Conservation (phyloP, 108 stramenopile species). For the Mediolabrus comicus region DNA sequence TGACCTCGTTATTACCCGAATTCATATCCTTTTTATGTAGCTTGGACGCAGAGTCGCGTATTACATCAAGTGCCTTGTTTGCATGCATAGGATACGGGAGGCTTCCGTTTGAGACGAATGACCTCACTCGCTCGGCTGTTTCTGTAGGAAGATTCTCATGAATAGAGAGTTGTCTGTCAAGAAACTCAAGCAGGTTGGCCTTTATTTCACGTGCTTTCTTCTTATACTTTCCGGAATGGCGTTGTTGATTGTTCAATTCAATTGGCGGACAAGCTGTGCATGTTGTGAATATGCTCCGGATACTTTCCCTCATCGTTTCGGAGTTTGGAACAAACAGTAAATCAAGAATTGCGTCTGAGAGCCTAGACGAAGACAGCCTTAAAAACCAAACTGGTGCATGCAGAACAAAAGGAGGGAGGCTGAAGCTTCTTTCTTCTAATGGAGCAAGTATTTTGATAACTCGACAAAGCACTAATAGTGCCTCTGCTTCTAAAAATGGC, state of each 20-base stretch:
- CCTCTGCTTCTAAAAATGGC: constrained; percentile 62
- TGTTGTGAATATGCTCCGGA: constrained; percentile 58
- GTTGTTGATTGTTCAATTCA: constrained; percentile 24
- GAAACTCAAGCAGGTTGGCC: constrained; percentile 22
- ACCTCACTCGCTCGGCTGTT: constrained; percentile 45
- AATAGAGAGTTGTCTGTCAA: constrained; percentile 38
- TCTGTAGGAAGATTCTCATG: constrained; percentile 48
- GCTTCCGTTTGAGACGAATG: constrained; percentile 48
- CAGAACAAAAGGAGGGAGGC: constrained; percentile 25
- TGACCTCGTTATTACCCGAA: constrained; percentile 10
- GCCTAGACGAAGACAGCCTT: constrained; percentile 37
- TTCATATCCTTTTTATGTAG: constrained; percentile 17
- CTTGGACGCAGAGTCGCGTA: constrained; percentile 31
- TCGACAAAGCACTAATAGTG: constrained; percentile 59
- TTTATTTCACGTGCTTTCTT: constrained; percentile 36
- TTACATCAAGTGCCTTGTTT: constrained; percentile 49
- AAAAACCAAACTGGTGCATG: constrained; percentile 70
- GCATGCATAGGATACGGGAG: constrained; percentile 61
- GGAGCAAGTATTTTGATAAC: constrained; percentile 43
- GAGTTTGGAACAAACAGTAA: constrained; percentile 65
- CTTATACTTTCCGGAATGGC: constrained; percentile 23
- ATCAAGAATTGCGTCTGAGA: constrained; percentile 76
- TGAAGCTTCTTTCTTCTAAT: constrained; percentile 9
- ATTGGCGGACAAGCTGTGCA: constrained; percentile 55
- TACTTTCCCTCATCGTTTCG: constrained; percentile 42